Evolutionary conservation across 2,329 filamentous ascomycete species (phyloP).

Genomic region (Paramyrothecium roridum): DNA sequence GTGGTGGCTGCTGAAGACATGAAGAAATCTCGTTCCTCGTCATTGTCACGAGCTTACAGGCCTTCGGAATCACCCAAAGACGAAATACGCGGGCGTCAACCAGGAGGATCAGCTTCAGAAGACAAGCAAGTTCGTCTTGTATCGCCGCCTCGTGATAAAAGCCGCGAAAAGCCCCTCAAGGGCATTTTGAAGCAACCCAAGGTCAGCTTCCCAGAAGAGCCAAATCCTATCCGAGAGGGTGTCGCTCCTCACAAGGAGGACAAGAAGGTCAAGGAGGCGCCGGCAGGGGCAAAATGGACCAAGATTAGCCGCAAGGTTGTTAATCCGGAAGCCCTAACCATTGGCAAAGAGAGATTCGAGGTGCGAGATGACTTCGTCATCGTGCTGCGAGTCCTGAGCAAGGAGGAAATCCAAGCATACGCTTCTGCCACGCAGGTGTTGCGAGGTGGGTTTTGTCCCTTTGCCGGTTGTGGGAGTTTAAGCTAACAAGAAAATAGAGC

Average conservation of each 20-base stretch:
- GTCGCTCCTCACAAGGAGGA: conserved; percentile 92
- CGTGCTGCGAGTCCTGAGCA: conserved; percentile 80
- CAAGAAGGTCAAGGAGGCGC: conserved; percentile 67
- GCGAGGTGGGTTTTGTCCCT: conserved; percentile 56
- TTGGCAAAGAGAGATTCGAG: conserved; percentile 88
- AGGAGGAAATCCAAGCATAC: conserved; percentile 87
- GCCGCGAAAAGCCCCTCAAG: conserved; percentile 68
- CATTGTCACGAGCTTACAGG: conserved; percentile 10
- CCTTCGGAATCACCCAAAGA: conserved; percentile 15
- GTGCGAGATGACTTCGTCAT: conserved; percentile 93
- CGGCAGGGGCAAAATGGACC: conserved; percentile 82
- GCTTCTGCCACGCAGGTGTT: conserved; percentile 78
- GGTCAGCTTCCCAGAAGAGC: conserved; percentile 81
- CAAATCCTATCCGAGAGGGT: conserved; percentile 79
- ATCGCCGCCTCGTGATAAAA: conserved; percentile 63
- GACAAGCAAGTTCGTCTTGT: conserved; percentile 64
- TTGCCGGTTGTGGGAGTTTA: not conserved
- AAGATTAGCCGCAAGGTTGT: conserved; percentile 87
- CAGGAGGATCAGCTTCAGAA: conserved; percentile 26
- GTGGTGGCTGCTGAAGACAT: conserved; percentile 14
- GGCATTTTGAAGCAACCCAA: conserved; percentile 84
- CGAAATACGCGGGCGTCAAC: conserved; percentile 40
- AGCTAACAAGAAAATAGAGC: conserved; percentile 20
- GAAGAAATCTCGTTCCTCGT: conserved; percentile 20
- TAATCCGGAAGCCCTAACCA: conserved; percentile 81